Percentiles rank a stretch among this genome's conserved stretches.
These are phyloP conservation scores for Vanderwaltozyma verrucispora DNA, from an alignment of 805 yeast genomes.

Conservation along the genomic window DNA sequence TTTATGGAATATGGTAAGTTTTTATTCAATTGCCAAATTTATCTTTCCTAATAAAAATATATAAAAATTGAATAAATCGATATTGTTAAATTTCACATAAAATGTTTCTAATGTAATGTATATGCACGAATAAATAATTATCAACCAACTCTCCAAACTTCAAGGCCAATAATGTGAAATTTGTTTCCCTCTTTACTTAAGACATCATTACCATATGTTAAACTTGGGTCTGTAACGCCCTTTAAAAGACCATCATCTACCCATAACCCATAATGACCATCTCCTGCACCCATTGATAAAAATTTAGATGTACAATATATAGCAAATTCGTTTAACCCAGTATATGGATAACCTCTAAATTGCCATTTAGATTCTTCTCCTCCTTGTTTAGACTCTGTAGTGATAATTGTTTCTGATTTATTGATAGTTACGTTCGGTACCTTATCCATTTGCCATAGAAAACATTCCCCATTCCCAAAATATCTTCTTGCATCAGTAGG, in stretches of 20 bases:
- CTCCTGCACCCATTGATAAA: conserved; percentile 83
- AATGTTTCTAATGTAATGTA: no score
- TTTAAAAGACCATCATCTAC: conserved; percentile 59
- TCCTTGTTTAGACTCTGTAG: conserved; percentile 12
- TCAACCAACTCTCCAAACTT: conserved; percentile 70
- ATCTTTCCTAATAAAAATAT: no score
- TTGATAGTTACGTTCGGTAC: conserved; percentile 22
- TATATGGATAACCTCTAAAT: conserved; percentile 75
- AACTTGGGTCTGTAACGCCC: conserved; percentile 72
- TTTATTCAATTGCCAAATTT: no score
- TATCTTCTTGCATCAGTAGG: conserved; percentile 65
- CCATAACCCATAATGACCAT: conserved; percentile 90
- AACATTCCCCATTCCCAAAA: conserved; percentile 93
- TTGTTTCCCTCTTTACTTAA: conserved; percentile 49
- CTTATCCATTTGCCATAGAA: conserved; percentile 69
- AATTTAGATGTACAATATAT: conserved; percentile 71
- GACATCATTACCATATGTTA: conserved; percentile 85
- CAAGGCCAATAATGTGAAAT: conserved; percentile 68
- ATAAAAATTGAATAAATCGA: no score
- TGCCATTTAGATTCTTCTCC: conserved; percentile 28
- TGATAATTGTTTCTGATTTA: conserved; percentile 4
- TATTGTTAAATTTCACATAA: no score
- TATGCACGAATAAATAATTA: no score
- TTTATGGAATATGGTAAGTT: no score
- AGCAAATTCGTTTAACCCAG: conserved; percentile 79